Base-by-base conservation (phyloP, 352 stramenopile genomes). In the Detonula confervacea region DNA sequence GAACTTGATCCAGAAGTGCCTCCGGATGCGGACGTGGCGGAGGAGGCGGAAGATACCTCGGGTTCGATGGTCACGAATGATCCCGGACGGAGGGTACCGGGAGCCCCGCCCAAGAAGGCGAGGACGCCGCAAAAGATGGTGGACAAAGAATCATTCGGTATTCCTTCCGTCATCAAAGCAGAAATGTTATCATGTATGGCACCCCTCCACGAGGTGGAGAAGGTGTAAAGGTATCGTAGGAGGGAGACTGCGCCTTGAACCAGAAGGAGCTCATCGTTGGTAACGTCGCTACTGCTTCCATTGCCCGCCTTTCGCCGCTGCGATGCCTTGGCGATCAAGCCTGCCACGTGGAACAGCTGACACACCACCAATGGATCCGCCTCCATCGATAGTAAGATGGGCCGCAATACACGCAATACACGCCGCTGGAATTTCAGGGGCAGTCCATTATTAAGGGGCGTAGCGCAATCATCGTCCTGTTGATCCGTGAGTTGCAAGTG, bases 1-100 rank as follows among this genome's bases (percentile, higher is more conserved):
- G 70, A 65, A 61, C 46, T n/a, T n/a, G n/a, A n/a, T n/a, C n/a
- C n/a, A n/a, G n/a, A n/a, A n/a, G n/a, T n/a, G n/a, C n/a, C n/a
- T n/a, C n/a, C n/a, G n/a, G n/a, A n/a, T n/a, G n/a, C n/a, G n/a
- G n/a, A n/a, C n/a, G n/a, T 27, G 18, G 27, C 29, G 65, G 82
- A 71, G 80, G 73, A 71, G 42, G 64, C 74, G 0, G 72, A 75
- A 46, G 69, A 60, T 30, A 83, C 56, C 14, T 86, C 69, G 27
- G 87, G 80, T 56, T 93, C 87, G 42, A 93, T 81, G 11, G 92
- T 42, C 16, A 95, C 87, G 64, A 88, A 91, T 20, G 88, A 80
- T 8, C 85, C 88, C 46, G 52, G 56, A 16, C 25, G 30, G 14
- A 94, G 69, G 20, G 14, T 54, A 18, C 77, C 72, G 42, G 89